Percentiles rank a stretch among this genome's conserved stretches.
phyloP scores from a whole-genome alignment of 1,139 yeast genomes.

The Zygosaccharomyces pseudobailii region DNA sequence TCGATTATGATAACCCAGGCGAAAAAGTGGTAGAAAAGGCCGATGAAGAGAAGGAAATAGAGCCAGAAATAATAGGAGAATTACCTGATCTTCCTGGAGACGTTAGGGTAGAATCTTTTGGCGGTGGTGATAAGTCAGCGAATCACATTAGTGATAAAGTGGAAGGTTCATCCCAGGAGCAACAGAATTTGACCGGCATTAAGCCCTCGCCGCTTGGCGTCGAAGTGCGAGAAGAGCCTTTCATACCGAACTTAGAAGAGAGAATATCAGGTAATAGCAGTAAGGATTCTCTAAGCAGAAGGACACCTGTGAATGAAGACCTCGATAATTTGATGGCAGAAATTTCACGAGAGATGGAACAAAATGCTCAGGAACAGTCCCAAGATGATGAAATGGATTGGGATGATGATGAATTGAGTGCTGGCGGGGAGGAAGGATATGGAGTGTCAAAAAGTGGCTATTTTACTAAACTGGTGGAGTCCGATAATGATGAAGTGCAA shows the following conservation, averaged over 20 bases:
- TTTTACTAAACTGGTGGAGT: conserved; percentile 15
- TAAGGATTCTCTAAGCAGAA: conserved; percentile 7
- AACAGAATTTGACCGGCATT: neutral
- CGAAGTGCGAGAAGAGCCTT: neutral
- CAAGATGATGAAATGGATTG: conserved; percentile 3
- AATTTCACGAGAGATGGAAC: conserved; percentile 33
- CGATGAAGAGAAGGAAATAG: neutral
- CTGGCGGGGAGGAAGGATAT: conserved; percentile 13
- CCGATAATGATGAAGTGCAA: conserved; percentile 1
- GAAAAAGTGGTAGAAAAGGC: neutral
- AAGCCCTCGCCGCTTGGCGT: neutral
- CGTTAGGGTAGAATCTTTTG: neutral
- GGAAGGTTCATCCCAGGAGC: neutral
- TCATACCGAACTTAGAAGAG: conserved; percentile 2
- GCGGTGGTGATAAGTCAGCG: neutral
- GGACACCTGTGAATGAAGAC: conserved; percentile 25
- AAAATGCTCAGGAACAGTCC: conserved; percentile 9
- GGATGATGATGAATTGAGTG: conserved; percentile 5
- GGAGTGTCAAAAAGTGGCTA: conserved; percentile 22
- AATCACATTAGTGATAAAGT: neutral
- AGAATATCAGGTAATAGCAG: conserved; percentile 9
- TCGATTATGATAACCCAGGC: conserved; percentile 10
- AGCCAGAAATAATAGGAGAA: neutral
- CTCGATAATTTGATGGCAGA: conserved; percentile 31
- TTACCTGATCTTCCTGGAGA: neutral